Evolutionary conservation across 495 filamentous ascomycete species (phyloP).

Genomic region (Acidiella bohemica): DNA sequence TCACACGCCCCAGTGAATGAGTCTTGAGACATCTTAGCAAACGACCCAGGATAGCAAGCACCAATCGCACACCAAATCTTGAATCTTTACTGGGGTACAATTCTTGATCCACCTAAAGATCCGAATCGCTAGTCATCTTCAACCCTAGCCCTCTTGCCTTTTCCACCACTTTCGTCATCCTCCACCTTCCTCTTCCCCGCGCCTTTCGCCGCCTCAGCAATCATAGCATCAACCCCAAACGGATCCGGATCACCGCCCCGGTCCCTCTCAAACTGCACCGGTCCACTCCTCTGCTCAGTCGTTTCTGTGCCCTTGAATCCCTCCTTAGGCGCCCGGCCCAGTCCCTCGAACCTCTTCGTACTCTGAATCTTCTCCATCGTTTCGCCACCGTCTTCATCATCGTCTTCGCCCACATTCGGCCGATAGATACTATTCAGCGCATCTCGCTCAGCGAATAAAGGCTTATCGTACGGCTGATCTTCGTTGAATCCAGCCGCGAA

Average conservation of each 20-base stretch:
- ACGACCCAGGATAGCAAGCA: too few relatives aligned
- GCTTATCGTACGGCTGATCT: conserved; percentile 95
- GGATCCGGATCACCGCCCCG: conserved; percentile 45
- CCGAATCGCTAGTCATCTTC: too few relatives aligned
- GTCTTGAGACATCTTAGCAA: too few relatives aligned
- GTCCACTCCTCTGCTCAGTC: conserved; percentile 81
- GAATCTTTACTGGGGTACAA: too few relatives aligned
- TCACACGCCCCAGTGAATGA: too few relatives aligned
- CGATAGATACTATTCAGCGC: conserved; percentile 92
- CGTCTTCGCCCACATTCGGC: conserved; percentile 55
- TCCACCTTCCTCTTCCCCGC: conserved; percentile 63
- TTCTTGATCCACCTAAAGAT: too few relatives aligned
- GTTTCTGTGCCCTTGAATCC: conserved; percentile 79
- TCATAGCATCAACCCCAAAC: conserved; percentile 87
- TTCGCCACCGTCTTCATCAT: conserved; percentile 60
- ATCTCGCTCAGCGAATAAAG: conserved; percentile 91
- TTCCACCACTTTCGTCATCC: conserved; percentile 39
- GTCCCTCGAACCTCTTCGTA: conserved; percentile 66
- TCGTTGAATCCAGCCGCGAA: conserved; percentile 91
- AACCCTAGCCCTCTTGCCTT: conserved; percentile 63
- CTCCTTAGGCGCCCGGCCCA: conserved; percentile 65
- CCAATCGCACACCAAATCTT: too few relatives aligned
- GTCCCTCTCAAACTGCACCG: conserved; percentile 98
- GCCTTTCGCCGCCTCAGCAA: conserved; percentile 57
- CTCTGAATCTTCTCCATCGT: conserved; percentile 83